Evolutionary conservation across 192 early-diverging fungal genomes (phyloP).

Genomic region (Coemansia sp.): DNA sequence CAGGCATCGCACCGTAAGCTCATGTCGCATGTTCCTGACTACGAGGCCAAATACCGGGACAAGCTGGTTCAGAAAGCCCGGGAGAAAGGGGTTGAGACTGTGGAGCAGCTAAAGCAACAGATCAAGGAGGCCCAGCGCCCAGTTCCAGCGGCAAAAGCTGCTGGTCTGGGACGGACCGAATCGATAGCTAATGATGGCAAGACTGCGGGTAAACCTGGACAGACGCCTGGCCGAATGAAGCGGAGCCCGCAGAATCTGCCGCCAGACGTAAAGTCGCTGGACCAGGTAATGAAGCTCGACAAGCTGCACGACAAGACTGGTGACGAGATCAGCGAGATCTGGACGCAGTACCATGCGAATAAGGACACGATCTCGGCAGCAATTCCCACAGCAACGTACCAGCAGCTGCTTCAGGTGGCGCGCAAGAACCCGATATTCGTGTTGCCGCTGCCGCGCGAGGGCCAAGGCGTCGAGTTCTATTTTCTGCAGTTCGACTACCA

Average conservation of each 20-base stretch:
- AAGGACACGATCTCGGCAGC: conserved; percentile 63
- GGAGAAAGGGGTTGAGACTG: conserved; percentile 37
- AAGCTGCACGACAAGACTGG: conserved; percentile 41
- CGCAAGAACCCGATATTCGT: conserved; percentile 66
- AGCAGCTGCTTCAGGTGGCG: conserved; percentile 55
- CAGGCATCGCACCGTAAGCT: conserved; percentile 21
- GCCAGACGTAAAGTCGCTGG: conserved; percentile 52
- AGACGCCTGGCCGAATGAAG: conserved; percentile 12
- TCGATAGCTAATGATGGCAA: background rate
- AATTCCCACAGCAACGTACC: conserved; percentile 64
- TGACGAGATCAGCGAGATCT: conserved; percentile 62
- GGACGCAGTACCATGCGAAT: conserved; percentile 72
- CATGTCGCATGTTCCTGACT: conserved; percentile 55
- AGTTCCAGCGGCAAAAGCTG: too few relatives aligned
- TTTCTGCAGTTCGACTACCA: conserved; percentile 82
- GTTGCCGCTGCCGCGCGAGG: conserved; percentile 74
- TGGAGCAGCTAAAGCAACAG: conserved; percentile 37
- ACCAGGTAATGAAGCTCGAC: conserved; percentile 60
- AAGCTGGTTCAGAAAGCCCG: conserved; percentile 61
- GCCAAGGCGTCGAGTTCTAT: conserved; percentile 80
- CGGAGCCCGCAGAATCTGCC: conserved; percentile 21
- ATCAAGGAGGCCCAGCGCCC: background rate
- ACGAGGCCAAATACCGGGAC: conserved; percentile 64
- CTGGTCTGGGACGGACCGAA: too few relatives aligned
- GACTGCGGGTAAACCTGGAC: background rate